Evolutionary conservation across 164 flowering plant species (phyloP), one percentile per base, ranked within the genome.

Genomic region (Vitis cinerea): DNA sequence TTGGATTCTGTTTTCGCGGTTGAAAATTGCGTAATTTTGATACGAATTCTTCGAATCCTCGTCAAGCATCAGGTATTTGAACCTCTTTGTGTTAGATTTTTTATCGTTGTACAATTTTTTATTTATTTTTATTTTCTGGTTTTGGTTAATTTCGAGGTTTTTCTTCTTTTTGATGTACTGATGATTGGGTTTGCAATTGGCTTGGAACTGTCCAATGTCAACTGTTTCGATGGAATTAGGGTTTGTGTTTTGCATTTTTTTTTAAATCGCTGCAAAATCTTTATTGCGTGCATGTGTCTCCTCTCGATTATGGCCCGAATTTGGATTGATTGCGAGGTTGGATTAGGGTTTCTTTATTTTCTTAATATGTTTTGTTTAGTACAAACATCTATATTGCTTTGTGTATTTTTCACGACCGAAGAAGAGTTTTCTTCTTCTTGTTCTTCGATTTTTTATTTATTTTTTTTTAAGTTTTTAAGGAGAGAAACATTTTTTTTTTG

Each of bases 131-230:
- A 1, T 14, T 1, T 5, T 53, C 8, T 53, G 56, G n/a, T 50
- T 55, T 54, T 52, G 62, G 17, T 15, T 16, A 47, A 7, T 72
- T 56, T 13, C 19, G 58, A 61, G 67, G 68, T 55, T 48, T 62
- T 8, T 8, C 1, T 55, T 11, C 9, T 3, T 8, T 54, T 50
- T 67, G 5, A 23, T 44, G 56, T 10, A 6, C 27, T 23, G 27
- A 13, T 53, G n/a, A 23, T 62, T 37, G 9, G 61, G 54, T 50
- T 64, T 53, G 56, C n/a, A 13, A 53, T 53, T 53, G 56, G 56
- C 56, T 53, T 53, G n/a, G 56, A 53, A 53, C 56, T 5, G 56
- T 53, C 13, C 56, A 13, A 53, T 53, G 9, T 10, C n/a, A 13
- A 53, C n/a, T 15, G 16, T 11, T 11, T 53, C n/a, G 3, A 53